These are phyloP conservation scores for Pseudozyma pruni DNA, from an alignment of 1,284 basidiomycete genomes.

Conservation along the genomic window DNA sequence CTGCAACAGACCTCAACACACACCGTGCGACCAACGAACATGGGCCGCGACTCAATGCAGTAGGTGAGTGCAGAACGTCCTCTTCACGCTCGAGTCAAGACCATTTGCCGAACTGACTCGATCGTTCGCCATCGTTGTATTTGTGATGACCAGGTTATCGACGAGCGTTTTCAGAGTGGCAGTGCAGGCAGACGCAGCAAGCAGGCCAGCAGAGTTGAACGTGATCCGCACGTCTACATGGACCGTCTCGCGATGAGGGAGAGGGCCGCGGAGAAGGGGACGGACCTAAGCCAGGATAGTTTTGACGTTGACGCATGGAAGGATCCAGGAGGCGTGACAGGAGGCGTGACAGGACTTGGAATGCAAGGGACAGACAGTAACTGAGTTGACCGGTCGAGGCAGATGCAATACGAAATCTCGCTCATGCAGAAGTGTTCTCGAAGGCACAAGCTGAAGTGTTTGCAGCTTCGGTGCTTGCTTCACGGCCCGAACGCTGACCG, in stretches of 20 bases:
- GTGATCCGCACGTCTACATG: neutral
- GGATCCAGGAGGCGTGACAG: conserved; percentile 6
- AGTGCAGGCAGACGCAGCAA: conserved; percentile 4
- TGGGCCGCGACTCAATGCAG: conserved; percentile 44
- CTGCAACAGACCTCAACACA: conserved; percentile 41
- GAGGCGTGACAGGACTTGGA: conserved; percentile 11
- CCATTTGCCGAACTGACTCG: too few relatives aligned
- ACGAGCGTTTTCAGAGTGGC: conserved; percentile 28
- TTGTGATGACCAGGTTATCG: conserved; percentile 22
- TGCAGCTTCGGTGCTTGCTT: too few relatives aligned
- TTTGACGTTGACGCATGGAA: conserved; percentile 7
- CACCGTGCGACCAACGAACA: conserved; percentile 44
- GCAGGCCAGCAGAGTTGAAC: neutral
- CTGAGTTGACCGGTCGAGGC: neutral
- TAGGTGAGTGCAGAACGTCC: conserved; percentile 15
- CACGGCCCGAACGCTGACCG: conserved; percentile 5
- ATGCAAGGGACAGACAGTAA: neutral
- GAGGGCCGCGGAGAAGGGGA: conserved; percentile 14
- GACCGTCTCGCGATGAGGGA: too few relatives aligned
- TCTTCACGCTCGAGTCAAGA: neutral
- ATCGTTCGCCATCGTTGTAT: too few relatives aligned
- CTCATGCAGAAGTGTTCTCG: too few relatives aligned
- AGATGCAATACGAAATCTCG: neutral
- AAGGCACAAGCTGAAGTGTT: too few relatives aligned
- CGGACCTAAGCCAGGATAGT: conserved; percentile 5